Base-by-base conservation (phyloP, 352 stramenopile species). In the Phytophthora sojae region DNA sequence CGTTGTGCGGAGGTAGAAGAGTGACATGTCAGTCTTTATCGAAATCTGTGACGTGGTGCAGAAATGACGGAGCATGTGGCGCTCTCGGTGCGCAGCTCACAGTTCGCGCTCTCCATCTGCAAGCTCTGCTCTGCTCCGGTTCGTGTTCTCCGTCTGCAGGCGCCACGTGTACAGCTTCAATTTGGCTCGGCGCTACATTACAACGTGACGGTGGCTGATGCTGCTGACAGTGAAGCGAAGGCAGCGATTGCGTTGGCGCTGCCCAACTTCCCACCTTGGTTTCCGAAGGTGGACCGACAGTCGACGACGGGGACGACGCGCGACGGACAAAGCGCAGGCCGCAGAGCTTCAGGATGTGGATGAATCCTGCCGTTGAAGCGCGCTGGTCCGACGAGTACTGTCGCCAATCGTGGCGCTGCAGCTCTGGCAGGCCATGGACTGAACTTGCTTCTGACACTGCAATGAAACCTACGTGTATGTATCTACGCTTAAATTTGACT, bases 401-500 rank as follows among this genome's bases (percentile, higher is more conserved):
- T 47, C 54, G 54, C 32, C 23, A 44, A 54, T 39, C 55, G 60
- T 39, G 14, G 45, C 37, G 54, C 44, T 55, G 53, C 53, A 54
- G 26, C 52, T 57, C 26, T 7, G 26, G 26, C 26, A 30, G 26
- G 26, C 26, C 26, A 30, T 30, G 26, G 26, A 30, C 32, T 39
- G 32, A 39, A 39, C 32, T 30, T 30, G 26, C 26, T 39, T 39
- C 32, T 39, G 32, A 39, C 32, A 39, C 32, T 30, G 39, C 56
- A 50, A 44, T 55, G 26, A 71, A 71, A 61, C 39, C 50, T 61
- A 45, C 26, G 19, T 56, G 39, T 47, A 47, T 47, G 11, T 66
- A 45, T 59, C 45, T 61, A 71, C 19, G 64, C 50, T 71, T 71
- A 61, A 69, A 71, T 57, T 71, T 67, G 57, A 71, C 64, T 61